phyloP scores from a whole-genome alignment of 129 eudicot species.

The Chrysanthemum seticuspe region DNA sequence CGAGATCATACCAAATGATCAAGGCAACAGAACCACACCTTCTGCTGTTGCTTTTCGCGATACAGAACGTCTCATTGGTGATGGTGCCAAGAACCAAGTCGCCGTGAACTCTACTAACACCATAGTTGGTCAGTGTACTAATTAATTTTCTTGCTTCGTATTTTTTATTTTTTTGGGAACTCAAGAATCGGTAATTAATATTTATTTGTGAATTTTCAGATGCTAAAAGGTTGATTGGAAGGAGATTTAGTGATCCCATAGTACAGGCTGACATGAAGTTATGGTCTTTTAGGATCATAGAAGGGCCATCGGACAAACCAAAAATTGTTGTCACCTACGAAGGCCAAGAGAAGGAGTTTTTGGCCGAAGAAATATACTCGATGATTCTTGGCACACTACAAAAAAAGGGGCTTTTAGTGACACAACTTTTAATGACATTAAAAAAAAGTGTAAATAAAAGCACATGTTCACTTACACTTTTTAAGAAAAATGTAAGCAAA shows the following conservation, averaged over 20 bases:
- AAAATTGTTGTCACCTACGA: slow-evolving; percentile 21
- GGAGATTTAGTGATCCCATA: slow-evolving; percentile 21
- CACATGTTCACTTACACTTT: no score
- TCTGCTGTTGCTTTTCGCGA: slow-evolving; percentile 22
- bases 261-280: slow-evolving; percentile 10
- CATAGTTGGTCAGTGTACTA: slow-evolving; percentile 19
- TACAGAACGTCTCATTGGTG: slow-evolving; percentile 20
- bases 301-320: slow-evolving; percentile 16
- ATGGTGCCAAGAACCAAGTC: slow-evolving; percentile 24
- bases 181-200: no score
- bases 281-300: slow-evolving; percentile 22
- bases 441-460: no score
- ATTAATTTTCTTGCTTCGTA: neutral
- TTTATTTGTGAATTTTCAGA: neutral
- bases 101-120: slow-evolving; percentile 22
- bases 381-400: slow-evolving; percentile 23
- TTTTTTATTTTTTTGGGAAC: no score
- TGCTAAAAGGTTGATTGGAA: slow-evolving; percentile 31
- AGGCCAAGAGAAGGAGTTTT: slow-evolving; percentile 22
- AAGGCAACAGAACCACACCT: slow-evolving; percentile 26
- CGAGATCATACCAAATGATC: slow-evolving; percentile 30
- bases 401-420: no score
- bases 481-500: no score
- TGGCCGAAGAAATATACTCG: slow-evolving; percentile 34
- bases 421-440: no score